Base-by-base conservation (phyloP, 2,329 filamentous ascomycete genomes). In the Paraconiothyrium brasiliense region DNA sequence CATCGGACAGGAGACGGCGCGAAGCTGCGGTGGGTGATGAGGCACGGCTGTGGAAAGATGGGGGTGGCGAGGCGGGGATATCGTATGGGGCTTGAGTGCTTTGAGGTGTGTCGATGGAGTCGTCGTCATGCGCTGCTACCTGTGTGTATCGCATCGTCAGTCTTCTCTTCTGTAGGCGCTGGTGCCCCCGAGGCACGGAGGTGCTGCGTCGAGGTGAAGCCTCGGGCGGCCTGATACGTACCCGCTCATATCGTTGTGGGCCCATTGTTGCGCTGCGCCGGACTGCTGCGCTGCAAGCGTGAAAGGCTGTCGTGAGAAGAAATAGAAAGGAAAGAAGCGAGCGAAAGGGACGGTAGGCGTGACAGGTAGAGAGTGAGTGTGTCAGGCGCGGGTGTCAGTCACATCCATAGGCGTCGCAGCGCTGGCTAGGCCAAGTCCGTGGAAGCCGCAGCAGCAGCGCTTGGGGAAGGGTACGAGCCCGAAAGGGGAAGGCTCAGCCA, bases 21-120 rank as follows among this genome's bases (percentile, higher is more conserved):
- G 84, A 82, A 22, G 83, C 78, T 51, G 80, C 81, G 11, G 81
- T 78, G 35, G 85, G 86, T 39, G 92, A 94, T 1, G 93, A 93
- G 35, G 90, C 85, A 75, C 92, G 88, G 50, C 94, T 97, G 77
- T 89, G 92, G 80, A 97, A 98, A 1, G 94, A 97, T 2, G 94
- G 94, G 41, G 83, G 83, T 67, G 83, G 83, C 63, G 83, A 84
- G 65, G 77, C 76, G 30, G 83, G 83, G 27, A 83, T 76, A 27
- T 78, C 71, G 65, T 78, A 75, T 52, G 74, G 74, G 55, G 67
- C 62, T 20, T 70, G 72, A 9, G 72, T 54, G 27, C 69, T 62
- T 46, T 60, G 65, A 68, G 67, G 72, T 47, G 75, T 72, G 54
- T 66, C 65, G 60, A 72, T 68, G 27, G 27, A 22, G 64, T 82